Evolutionary conservation across 2,329 filamentous ascomycete genomes (phyloP).

Genomic region (Diatrype stigma): DNA sequence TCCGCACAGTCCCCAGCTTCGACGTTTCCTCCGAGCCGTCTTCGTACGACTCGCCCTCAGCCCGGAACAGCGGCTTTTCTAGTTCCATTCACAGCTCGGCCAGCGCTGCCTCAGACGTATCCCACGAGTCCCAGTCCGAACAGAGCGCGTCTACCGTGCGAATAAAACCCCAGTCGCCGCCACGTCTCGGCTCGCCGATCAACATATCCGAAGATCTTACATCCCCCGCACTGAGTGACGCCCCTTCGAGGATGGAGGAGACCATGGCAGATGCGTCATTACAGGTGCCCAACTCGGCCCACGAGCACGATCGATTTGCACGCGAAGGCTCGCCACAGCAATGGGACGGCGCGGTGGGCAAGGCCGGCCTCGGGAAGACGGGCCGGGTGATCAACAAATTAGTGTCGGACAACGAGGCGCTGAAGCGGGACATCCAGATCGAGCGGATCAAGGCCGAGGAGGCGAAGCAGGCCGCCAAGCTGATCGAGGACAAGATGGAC

Average conservation of each 20-base stretch:
- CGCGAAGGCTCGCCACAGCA: conserved; percentile 31
- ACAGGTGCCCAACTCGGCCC: conserved; percentile 33
- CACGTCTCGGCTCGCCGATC: conserved; percentile 10
- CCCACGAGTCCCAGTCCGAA: conserved; percentile 27
- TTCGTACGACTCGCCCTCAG: conserved; percentile 33
- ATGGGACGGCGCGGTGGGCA: conserved; percentile 66
- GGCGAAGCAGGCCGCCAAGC: conserved; percentile 61
- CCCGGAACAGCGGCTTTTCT: conserved; percentile 49
- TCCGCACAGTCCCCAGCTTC: conserved; percentile 54
- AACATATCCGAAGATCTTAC: conserved; percentile 9
- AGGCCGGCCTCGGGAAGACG: conserved; percentile 68
- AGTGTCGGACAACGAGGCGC: conserved; percentile 73
- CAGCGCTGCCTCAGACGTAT: conserved; percentile 42
- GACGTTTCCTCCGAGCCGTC: conserved; percentile 41
- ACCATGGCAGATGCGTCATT: conserved; percentile 20
- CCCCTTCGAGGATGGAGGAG: conserved; percentile 15
- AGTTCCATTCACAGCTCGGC: conserved; percentile 53
- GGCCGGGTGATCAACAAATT: conserved; percentile 77
- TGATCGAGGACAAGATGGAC: conserved; percentile 69
- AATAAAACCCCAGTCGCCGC: conserved; percentile 20
- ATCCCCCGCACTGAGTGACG: conserved; percentile 21
- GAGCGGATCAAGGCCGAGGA: conserved; percentile 65
- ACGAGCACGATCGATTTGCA: conserved; percentile 23
- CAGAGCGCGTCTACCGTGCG: conserved; percentile 30
- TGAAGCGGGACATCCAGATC: conserved; percentile 69